Conservation (phyloP, 441 rosid species). For the Syzygium malaccense region DNA sequence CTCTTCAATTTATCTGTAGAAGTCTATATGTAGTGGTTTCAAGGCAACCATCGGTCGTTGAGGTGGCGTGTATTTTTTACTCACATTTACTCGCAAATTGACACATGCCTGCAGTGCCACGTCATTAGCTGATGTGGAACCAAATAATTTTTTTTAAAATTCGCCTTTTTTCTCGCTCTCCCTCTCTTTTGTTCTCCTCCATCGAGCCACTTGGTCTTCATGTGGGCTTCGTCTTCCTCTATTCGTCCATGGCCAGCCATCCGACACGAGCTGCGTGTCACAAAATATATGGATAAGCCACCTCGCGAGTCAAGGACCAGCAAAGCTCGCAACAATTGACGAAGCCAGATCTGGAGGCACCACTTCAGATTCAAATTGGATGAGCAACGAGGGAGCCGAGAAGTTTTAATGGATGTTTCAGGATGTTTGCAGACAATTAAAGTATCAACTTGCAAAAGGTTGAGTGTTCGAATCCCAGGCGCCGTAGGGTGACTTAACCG, state of each 20-base stretch:
- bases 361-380: not conserved
- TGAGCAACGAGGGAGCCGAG: not conserved
- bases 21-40: not conserved
- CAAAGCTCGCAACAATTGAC: not conserved
- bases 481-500: no score
- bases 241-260: not conserved
- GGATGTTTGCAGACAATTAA: not conserved
- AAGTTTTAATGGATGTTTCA: not conserved
- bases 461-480: no score
- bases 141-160: not conserved
- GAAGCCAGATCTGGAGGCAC: not conserved
- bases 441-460: not conserved
- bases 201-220: not conserved
- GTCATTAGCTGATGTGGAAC: not conserved
- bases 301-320: not conserved
- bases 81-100: not conserved
- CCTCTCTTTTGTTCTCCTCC: not conserved
- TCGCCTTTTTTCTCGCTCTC: no score
- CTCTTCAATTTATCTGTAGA: not conserved
- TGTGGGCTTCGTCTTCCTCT: not conserved
- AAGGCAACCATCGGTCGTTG: not conserved
- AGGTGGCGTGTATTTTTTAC: not conserved
- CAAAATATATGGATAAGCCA: not conserved
- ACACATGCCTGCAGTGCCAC: not conserved
- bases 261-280: not conserved